Evolutionary conservation across 2,329 filamentous ascomycete genomes (phyloP), one percentile per base, ranked within the genome.

Genomic region (Phaeosphaeriaceae sp.): DNA sequence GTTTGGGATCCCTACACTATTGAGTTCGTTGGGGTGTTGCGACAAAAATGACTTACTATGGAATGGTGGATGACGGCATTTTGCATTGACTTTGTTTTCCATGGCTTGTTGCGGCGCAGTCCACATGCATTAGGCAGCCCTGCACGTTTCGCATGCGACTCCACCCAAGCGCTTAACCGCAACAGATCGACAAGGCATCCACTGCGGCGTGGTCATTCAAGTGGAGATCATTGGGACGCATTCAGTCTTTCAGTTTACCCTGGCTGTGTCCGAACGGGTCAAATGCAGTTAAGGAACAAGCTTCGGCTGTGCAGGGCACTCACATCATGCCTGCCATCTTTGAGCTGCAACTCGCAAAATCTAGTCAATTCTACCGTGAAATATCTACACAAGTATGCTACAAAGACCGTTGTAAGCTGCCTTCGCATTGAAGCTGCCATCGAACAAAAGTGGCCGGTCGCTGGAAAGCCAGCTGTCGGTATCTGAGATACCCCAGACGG

Each of bases 401-500:
- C 70, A 73, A 42, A 74, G 54, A 2, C 58, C 71, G 52, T 75
- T 76, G 59, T 77, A 76, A 9, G 72, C 80, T 4, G 71, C 60
- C 76, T 84, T 84, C 3, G 80, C 73, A 64, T 78, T 50, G 63
- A 71, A 82, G 57, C 65, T 75, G 10, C 51, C 59, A 63, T 82
- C 78, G 44, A 82, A 84, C 35, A 84, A 61, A 63, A 82, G 63
- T 9, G 81, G 81, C 10, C 48, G 76, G 19, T 54, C 60, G 21
- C 55, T 63, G 3, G 75, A 64, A 43, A 79, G 74, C 81, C 82
- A 84, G 23, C 69, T 76, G 60, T 83, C 75, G 49, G 68, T 61
- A 65, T 84, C 82, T 17, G 75, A 66, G 1, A 83, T 74, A 26
- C 82, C 82, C 82, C 89, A 91, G 43, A 89, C 86, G 0, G 88